These are phyloP conservation scores for Elaeagnus macrophylla DNA, from an alignment of 306 rosid genomes.

Conservation along the genomic window DNA sequence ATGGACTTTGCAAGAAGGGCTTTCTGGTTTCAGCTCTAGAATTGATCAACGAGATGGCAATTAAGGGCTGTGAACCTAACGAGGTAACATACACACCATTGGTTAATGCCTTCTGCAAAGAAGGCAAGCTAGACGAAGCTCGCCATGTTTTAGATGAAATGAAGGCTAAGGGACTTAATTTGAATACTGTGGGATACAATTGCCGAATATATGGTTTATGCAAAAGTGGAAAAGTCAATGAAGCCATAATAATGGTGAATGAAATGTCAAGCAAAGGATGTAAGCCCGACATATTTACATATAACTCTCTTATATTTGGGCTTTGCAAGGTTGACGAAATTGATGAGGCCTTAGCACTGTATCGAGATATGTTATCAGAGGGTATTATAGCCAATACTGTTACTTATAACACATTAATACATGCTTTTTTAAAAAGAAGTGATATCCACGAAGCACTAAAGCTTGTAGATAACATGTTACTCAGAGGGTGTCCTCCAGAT, in stretches of 20 bases:
- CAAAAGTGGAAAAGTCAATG: slow-evolving; percentile 46
- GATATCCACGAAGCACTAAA: slow-evolving; percentile 53
- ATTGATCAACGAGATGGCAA: slow-evolving; percentile 50
- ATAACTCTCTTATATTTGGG: slow-evolving; percentile 69
- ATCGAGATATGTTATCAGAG: slow-evolving; percentile 65
- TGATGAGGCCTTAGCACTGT: slow-evolving; percentile 58
- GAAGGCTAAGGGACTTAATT: slow-evolving; percentile 49
- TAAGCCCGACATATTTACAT: slow-evolving; percentile 72
- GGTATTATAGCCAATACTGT: slow-evolving; percentile 85
- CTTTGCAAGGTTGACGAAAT: slow-evolving; percentile 53
- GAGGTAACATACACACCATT: slow-evolving; percentile 70
- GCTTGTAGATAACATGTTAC: slow-evolving; percentile 74
- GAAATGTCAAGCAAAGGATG: slow-evolving; percentile 70
- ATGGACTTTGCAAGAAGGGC: slow-evolving; percentile 77
- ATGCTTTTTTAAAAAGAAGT: slow-evolving; percentile 50
- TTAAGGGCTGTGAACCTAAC: slow-evolving; percentile 61
- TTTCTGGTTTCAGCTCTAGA: slow-evolving; percentile 50
- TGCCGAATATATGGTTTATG: slow-evolving; percentile 60
- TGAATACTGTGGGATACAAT: slow-evolving; percentile 73
- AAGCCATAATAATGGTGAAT: slow-evolving; percentile 44
- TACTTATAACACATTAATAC: slow-evolving; percentile 74
- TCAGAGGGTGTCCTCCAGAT: slow-evolving; percentile 72
- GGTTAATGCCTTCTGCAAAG: slow-evolving; percentile 67
- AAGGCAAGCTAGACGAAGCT: slow-evolving; percentile 55
- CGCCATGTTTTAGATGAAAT: slow-evolving; percentile 51